phyloP scores from a whole-genome alignment of 2,329 filamentous ascomycete genomes.

The Penicillium sp. region DNA sequence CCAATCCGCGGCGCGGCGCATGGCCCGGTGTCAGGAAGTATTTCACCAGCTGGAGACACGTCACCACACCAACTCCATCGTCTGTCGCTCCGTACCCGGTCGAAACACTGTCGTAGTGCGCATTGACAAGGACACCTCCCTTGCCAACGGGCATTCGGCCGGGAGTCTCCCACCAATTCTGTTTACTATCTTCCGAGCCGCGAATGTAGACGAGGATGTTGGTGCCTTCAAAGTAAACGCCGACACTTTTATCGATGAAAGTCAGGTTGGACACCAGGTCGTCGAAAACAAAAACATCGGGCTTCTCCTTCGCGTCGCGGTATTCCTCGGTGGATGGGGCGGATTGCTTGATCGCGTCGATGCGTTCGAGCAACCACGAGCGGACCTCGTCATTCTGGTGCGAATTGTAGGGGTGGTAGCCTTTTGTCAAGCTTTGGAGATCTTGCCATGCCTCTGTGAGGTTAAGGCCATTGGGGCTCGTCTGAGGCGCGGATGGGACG shows the following conservation, averaged over 20 bases:
- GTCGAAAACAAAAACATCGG: conserved; percentile 66
- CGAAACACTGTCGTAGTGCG: conserved; percentile 91
- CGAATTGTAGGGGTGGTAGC: conserved; percentile 88
- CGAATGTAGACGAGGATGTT: conserved; percentile 92
- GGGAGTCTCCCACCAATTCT: conserved; percentile 68
- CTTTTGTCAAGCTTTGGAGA: conserved; percentile 69
- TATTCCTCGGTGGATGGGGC: conserved; percentile 47
- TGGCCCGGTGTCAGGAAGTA: conserved; percentile 75
- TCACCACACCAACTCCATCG: conserved; percentile 87
- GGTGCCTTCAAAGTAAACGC: conserved; percentile 84
- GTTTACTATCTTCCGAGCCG: conserved; percentile 70
- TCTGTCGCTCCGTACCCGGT: conserved; percentile 93
- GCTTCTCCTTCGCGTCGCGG: conserved; percentile 23
- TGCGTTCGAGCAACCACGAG: conserved; percentile 69
- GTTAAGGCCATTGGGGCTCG: conserved; percentile 66
- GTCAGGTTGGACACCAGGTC: conserved; percentile 79
- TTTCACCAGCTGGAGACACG: conserved; percentile 77
- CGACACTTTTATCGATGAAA: conserved; percentile 54
- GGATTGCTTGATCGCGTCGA: conserved; percentile 66
- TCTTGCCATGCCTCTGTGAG: conserved; percentile 85
- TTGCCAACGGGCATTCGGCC: conserved; percentile 55
- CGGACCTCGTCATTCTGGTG: conserved; percentile 77
- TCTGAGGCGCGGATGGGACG: conserved; percentile 66
- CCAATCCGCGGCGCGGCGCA: conserved; percentile 74
- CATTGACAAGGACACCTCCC: conserved; percentile 86